Evolutionary conservation across 2,329 filamentous ascomycete species (phyloP), one percentile per base, ranked within the genome.

Genomic region (Arthrinium phaeospermum): DNA sequence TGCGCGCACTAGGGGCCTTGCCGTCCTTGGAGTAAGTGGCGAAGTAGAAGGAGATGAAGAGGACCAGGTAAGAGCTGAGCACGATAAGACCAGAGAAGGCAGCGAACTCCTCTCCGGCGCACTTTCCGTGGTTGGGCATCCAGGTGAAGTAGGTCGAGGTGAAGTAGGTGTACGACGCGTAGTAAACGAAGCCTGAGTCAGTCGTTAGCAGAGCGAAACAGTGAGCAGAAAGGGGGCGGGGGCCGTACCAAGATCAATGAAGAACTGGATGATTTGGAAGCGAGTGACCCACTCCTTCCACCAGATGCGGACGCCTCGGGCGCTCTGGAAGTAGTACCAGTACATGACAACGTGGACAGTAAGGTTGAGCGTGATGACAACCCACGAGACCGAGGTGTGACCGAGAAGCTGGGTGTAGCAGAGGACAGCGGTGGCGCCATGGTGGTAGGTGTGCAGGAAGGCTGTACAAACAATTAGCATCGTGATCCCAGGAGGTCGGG

Each of bases 251-350:
- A 98, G 92, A 85, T 98, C 96, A 83, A 98, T 96, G 82, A 98
- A 90, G 86, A 98, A 98, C 84, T 98, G 96, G 79, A 94, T 91
- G 84, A 98, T 98, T 86, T 98, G 96, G 81, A 98, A 93, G 81
- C 95, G 94, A 78, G 96, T 98, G 82, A 98, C 97, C 93, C 96
- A 98, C 86, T 98, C 94, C 93, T 98, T 98, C 96, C 96, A 98
- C 95, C 95, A 98, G 85, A 98, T 96, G 80, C 92, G 92, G 84
- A 98, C 91, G 78, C 96, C 96, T 78, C 96, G 95, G 71, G 96
- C 95, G 81, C 94, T 96, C 89, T 98, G 96, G 92, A 98, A 98
- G 91, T 98, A 98, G 91, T 98, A 98, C 95, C 95, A 98, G 92
- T 98, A 98, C 96, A 98, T 98, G 82, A 98, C 93, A 73, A 98